Evolutionary conservation across 2,329 filamentous ascomycete genomes (phyloP).

Genomic region (Phialemoniopsis sp.): DNA sequence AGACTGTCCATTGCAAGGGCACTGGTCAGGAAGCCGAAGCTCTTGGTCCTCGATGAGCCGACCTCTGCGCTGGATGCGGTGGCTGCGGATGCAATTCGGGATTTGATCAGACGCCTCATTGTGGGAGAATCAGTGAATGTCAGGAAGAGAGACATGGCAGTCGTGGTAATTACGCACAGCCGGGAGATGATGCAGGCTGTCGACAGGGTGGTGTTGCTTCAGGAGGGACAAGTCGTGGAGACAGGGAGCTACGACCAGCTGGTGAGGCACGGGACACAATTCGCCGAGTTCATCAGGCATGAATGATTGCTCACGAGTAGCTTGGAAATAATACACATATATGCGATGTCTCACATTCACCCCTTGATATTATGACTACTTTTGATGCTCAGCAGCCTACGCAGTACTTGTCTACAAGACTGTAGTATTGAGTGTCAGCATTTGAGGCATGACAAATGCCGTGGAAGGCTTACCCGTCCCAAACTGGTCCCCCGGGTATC

Average conservation of each 20-base stretch:
- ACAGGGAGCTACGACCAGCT: slow-evolving; percentile 63
- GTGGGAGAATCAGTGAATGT: slow-evolving; percentile 10
- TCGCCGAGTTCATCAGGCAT: too few relatives aligned
- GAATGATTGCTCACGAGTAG: too few relatives aligned
- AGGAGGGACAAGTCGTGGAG: slow-evolving; percentile 64
- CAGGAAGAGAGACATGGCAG: slow-evolving; percentile 44
- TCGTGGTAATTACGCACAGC: slow-evolving; percentile 79
- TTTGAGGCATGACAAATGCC: slow-evolving; percentile 1
- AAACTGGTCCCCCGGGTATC: slow-evolving; percentile 31
- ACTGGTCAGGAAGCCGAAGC: slow-evolving; percentile 62
- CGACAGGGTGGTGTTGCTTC: slow-evolving; percentile 67
- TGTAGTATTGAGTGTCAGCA: neutral
- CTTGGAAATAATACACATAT: slow-evolving; percentile 8
- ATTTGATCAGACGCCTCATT: slow-evolving; percentile 55
- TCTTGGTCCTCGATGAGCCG: slow-evolving; percentile 83
- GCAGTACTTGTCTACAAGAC: slow-evolving; percentile 13
- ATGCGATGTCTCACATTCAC: neutral
- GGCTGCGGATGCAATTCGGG: slow-evolving; percentile 59
- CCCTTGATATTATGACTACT: slow-evolving; percentile 1
- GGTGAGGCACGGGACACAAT: slow-evolving; percentile 19
- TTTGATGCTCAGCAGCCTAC: slow-evolving; percentile 8
- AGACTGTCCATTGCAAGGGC: slow-evolving; percentile 78
- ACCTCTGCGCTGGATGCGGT: slow-evolving; percentile 75
- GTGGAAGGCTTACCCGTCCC: slow-evolving; percentile 22
- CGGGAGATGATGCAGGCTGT: slow-evolving; percentile 83